Conservation (phyloP, 176 grass and related monocot genomes). For the Oryza rufipogon region DNA sequence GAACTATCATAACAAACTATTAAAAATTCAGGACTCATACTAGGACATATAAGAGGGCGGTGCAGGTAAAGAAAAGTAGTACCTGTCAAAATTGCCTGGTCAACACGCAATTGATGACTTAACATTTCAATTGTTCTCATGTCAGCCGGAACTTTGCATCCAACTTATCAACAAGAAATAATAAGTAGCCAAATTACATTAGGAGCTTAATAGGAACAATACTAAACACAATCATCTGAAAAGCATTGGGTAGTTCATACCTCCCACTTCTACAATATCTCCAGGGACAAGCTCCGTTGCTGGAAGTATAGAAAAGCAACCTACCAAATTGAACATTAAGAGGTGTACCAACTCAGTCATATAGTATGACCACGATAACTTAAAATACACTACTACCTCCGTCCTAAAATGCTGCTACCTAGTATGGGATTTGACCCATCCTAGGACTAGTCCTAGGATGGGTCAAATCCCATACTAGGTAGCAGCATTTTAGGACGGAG, state of each 20-base stretch:
- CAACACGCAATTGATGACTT: constrained; percentile 96
- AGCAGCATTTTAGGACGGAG: too few species aligned
- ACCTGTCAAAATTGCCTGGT: constrained; percentile 99
- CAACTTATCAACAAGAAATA: constrained; percentile 62
- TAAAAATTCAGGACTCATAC: constrained; percentile 16
- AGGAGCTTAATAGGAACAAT: constrained; percentile 27
- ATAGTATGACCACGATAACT: constrained; percentile 21
- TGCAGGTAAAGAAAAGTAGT: constrained; percentile 34
- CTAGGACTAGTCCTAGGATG: too few species aligned
- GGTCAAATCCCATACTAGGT: too few species aligned
- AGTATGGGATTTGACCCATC: too few species aligned
- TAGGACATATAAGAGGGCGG: constrained; percentile 16
- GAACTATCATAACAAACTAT: background rate
- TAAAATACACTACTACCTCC: background rate
- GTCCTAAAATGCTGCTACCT: too few species aligned
- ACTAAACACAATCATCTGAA: constrained; percentile 26
- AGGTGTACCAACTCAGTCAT: constrained; percentile 13
- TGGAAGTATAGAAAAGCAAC: constrained; percentile 97
- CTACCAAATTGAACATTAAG: constrained; percentile 55
- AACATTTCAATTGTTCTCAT: constrained; percentile 98
- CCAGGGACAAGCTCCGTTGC: constrained; percentile 97
- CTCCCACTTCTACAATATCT: constrained; percentile 99
- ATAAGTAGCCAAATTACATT: constrained; percentile 15
- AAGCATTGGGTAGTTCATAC: constrained; percentile 52
- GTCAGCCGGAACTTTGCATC: constrained; percentile 96